These are phyloP conservation scores for Lycium ferocissimum DNA, from an alignment of 257 asterid genomes.

Conservation along the genomic window DNA sequence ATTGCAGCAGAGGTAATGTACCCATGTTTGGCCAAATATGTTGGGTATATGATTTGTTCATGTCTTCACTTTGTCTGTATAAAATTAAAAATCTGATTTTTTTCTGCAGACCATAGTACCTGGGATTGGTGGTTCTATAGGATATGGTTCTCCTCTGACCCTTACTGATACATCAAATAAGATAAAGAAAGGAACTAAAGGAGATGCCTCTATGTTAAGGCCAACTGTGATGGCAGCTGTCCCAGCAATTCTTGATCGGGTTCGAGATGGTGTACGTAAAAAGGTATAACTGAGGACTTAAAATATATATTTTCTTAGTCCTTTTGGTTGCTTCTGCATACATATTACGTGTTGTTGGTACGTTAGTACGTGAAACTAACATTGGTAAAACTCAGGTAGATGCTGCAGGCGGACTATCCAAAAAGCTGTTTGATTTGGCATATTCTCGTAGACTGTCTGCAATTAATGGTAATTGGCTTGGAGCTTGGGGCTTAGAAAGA, in stretches of 20 bases:
- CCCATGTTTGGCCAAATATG: not conserved
- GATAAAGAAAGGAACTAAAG: conserved; percentile 93
- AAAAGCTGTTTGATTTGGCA: conserved; percentile 85
- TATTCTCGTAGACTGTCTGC: conserved; percentile 83
- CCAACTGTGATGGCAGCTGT: conserved; percentile 97
- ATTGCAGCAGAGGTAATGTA: conserved; percentile 89
- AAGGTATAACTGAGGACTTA: conserved; percentile 55
- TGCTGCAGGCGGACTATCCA: conserved; percentile 83
- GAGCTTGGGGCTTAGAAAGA: conserved; percentile 98
- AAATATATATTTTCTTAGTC: conserved; percentile 12
- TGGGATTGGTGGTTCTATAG: conserved; percentile 88
- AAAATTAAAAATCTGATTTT: conserved; percentile 20
- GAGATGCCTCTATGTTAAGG: conserved; percentile 81
- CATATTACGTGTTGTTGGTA: not conserved
- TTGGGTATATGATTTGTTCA: conserved; percentile 25
- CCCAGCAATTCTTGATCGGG: conserved; percentile 98
- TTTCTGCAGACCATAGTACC: conserved; percentile 69
- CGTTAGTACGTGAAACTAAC: not conserved
- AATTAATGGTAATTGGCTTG: conserved; percentile 95
- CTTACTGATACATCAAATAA: conserved; percentile 94
- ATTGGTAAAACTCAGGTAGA: conserved; percentile 66
- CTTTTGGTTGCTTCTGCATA: conserved; percentile 19
- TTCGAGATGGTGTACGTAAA: conserved; percentile 96
- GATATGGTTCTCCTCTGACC: conserved; percentile 96
- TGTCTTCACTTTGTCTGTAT: not conserved